Percentiles rank a stretch among this genome's conserved stretches.
Conservation (phyloP, 345 rosid genomes). For the Hypericum perforatum region DNA sequence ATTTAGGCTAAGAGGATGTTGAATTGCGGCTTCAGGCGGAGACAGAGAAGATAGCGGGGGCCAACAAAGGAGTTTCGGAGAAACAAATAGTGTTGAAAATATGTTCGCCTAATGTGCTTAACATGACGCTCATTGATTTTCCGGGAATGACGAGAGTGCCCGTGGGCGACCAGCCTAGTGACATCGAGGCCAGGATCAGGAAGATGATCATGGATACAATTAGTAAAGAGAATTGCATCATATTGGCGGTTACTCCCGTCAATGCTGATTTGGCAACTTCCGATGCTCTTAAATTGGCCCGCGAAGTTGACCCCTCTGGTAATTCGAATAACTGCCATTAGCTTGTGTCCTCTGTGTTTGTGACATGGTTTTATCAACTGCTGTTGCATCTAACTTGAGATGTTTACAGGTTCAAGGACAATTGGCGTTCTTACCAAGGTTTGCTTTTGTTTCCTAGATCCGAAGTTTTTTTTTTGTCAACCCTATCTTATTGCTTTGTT, state of each 20-base stretch:
- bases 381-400: not conserved
- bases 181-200: slow-evolving; percentile 50
- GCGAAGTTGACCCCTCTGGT: slow-evolving; percentile 56
- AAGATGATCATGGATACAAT: slow-evolving; percentile 46
- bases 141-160: slow-evolving; percentile 73
- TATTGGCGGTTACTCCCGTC: slow-evolving; percentile 61
- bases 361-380: no score
- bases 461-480: slow-evolving; percentile 10
- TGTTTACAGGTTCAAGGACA: slow-evolving; percentile 47
- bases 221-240: slow-evolving; percentile 39
- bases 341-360: no score
- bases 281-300: slow-evolving; percentile 66
- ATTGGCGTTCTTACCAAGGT: slow-evolving; percentile 73
- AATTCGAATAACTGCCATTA: not conserved
- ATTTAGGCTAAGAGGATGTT: no score
- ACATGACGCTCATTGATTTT: slow-evolving; percentile 57
- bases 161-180: slow-evolving; percentile 62
- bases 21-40: slow-evolving; percentile 31
- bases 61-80: slow-evolving; percentile 51
- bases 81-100: slow-evolving; percentile 47
- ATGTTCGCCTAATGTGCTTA: slow-evolving; percentile 48
- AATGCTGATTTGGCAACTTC: slow-evolving; percentile 69
- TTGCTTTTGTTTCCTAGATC: not conserved
- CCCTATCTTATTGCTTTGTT: slow-evolving; percentile 3
- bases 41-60: slow-evolving; percentile 54